These are phyloP conservation scores for Geopyxis carbonaria DNA, from an alignment of 495 filamentous ascomycete genomes.

Conservation along the genomic window DNA sequence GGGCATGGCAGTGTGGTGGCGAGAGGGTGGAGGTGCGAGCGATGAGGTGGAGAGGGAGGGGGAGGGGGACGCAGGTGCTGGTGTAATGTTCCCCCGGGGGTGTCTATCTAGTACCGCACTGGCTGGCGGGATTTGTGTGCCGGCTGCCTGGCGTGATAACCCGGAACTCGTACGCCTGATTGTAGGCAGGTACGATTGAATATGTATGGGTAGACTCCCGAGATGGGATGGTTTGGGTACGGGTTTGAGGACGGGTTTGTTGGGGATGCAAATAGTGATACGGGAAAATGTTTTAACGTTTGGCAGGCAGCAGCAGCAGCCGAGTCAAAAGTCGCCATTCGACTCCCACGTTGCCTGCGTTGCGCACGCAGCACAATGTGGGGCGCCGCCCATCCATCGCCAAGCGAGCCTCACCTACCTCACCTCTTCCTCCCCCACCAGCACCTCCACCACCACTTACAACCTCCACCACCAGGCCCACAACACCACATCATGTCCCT, in stretches of 20 bases:
- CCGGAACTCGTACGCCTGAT: background rate
- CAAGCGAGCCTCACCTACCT: too few relatives aligned
- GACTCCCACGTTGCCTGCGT: background rate
- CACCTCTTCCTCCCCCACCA: background rate
- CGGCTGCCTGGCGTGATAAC: background rate
- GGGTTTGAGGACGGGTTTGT: too few relatives aligned
- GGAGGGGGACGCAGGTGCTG: too few relatives aligned
- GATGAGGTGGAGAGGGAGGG: too few relatives aligned
- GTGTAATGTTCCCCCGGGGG: too few relatives aligned
- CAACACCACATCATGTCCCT: constrained; percentile 12
- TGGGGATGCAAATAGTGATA: too few relatives aligned
- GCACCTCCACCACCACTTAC: constrained; percentile 5
- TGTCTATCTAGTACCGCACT: too few relatives aligned
- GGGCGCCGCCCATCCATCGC: background rate
- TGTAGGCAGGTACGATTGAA: too few relatives aligned
- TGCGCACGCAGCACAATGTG: background rate
- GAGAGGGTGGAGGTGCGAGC: background rate
- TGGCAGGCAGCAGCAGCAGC: background rate
- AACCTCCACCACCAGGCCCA: constrained; percentile 8
- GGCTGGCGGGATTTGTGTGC: too few relatives aligned
- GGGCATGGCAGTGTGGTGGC: constrained; percentile 10
- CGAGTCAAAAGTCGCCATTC: background rate
- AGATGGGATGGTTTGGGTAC: too few relatives aligned
- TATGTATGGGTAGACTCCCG: too few relatives aligned
- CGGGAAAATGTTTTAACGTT: too few relatives aligned